A percentile compares a stretch with the other conserved stretches of the same genome.
Conservation (phyloP, 768 basidiomycete genomes). For the Zangia roseola region DNA sequence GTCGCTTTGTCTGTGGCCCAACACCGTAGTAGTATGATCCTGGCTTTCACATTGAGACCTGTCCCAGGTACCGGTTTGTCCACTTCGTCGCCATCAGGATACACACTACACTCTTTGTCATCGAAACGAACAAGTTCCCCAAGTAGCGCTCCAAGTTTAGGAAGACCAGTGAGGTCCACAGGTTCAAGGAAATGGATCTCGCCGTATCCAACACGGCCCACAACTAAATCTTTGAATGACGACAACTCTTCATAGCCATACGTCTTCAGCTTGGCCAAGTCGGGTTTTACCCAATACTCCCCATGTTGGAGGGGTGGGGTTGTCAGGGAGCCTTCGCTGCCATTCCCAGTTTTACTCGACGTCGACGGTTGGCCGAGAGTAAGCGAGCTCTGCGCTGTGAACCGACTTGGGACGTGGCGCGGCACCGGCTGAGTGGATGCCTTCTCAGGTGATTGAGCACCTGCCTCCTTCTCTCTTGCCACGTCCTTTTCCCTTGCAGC, state of each 20-base stretch:
- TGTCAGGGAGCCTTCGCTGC: constrained; percentile 17
- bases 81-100: constrained; percentile 84
- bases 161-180: constrained; percentile 83
- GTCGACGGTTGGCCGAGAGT: constrained; percentile 29
- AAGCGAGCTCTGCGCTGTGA: constrained; percentile 36
- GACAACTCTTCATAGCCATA: constrained; percentile 72
- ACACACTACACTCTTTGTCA: constrained; percentile 90
- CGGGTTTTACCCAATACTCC: constrained; percentile 90
- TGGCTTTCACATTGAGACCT: constrained; percentile 87
- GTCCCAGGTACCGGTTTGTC: constrained; percentile 81
- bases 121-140: constrained; percentile 89
- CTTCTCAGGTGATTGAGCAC: constrained; percentile 18
- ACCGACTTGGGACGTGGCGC: constrained; percentile 42
- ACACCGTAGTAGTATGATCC: constrained; percentile 73
- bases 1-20: constrained; percentile 93
- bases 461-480: constrained; percentile 36
- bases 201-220: constrained; percentile 91
- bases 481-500: constrained; percentile 75
- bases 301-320: constrained; percentile 65
- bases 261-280: constrained; percentile 67
- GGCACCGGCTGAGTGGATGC: constrained; percentile 34
- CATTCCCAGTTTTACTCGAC: constrained; percentile 28
- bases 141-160: constrained; percentile 75
- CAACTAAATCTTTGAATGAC: constrained; percentile 71
- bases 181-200: constrained; percentile 79